Conservation (phyloP, 2,329 filamentous ascomycete genomes). For the Blastomyces parvus region DNA sequence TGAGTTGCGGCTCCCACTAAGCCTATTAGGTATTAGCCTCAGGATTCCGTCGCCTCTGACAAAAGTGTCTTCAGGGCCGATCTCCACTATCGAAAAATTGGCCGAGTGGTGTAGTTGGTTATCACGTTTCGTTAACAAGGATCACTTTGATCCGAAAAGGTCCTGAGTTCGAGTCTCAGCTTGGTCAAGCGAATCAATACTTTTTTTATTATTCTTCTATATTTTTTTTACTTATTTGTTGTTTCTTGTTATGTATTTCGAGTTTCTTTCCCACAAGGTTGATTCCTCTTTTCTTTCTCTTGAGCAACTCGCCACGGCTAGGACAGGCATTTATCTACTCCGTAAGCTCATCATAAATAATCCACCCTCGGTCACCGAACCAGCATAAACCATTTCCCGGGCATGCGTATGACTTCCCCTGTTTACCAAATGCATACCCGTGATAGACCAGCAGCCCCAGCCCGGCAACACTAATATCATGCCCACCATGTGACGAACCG, state of each 20-base stretch:
- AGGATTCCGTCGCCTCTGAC: too few relatives aligned
- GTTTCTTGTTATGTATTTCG: too few relatives aligned
- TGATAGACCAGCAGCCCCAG: background rate
- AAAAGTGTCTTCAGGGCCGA: background rate
- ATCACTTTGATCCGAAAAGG: slow-evolving; percentile 11
- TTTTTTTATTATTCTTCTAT: background rate
- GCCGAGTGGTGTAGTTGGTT: slow-evolving; percentile 8
- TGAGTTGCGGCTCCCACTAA: background rate
- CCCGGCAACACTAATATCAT: background rate
- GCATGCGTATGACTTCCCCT: background rate
- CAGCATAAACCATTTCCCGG: too few relatives aligned
- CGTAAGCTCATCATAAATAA: background rate
- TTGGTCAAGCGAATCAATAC: slow-evolving; percentile 5
- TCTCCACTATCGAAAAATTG: background rate
- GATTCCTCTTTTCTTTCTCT: too few relatives aligned
- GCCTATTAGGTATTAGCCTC: background rate
- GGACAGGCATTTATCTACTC: background rate
- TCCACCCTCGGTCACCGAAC: too few relatives aligned
- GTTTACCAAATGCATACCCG: background rate
- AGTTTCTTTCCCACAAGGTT: too few relatives aligned
- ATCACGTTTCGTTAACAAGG: slow-evolving; percentile 8
- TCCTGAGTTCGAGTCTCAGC: slow-evolving; percentile 14
- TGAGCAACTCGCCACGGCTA: too few relatives aligned
- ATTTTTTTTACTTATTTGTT: background rate
- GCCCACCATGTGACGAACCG: background rate